Conservation (phyloP, 1,284 basidiomycete genomes). For the Melampsora larici-populina region DNA sequence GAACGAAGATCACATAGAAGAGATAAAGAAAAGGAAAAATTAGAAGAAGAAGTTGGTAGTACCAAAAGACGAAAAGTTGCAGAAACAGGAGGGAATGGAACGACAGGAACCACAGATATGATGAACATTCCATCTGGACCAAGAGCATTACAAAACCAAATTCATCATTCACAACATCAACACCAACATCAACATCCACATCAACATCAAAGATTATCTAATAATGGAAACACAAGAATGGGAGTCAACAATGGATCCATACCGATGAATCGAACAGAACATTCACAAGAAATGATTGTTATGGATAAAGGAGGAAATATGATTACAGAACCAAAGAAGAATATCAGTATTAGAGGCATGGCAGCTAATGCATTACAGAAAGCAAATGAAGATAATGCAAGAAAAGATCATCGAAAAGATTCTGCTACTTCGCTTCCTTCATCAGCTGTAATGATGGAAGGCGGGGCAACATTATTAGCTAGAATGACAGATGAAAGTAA, state of each 20-base stretch:
- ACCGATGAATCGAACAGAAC: too few relatives aligned
- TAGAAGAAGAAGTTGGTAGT: slow-evolving; percentile 34
- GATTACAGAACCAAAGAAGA: slow-evolving; percentile 37
- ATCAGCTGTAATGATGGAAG: slow-evolving; percentile 7
- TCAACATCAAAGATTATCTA: too few relatives aligned
- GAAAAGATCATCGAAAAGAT: slow-evolving; percentile 28
- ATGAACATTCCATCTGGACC: slow-evolving; percentile 28
- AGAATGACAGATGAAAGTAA: slow-evolving; percentile 28
- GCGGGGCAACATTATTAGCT: slow-evolving; percentile 21
- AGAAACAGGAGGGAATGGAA: too few relatives aligned
- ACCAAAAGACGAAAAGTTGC: slow-evolving; percentile 28
- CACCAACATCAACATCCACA: too few relatives aligned
- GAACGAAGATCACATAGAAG: too few relatives aligned
- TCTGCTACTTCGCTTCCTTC: neutral
- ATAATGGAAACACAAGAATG: too few relatives aligned
- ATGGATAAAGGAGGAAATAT: slow-evolving; percentile 3
- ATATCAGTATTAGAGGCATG: slow-evolving; percentile 39
- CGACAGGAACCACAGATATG: too few relatives aligned
- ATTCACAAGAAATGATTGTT: too few relatives aligned
- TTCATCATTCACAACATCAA: too few relatives aligned
- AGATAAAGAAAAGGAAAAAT: neutral
- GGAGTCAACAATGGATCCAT: too few relatives aligned
- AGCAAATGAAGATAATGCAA: slow-evolving; percentile 41
- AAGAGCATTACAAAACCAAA: slow-evolving; percentile 9
- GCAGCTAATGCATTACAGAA: slow-evolving; percentile 40